Percentiles rank a stretch among this genome's conserved stretches.
These are phyloP conservation scores for Zoysia japonica DNA, from an alignment of 176 grass and related monocot genomes.

Conservation along the genomic window DNA sequence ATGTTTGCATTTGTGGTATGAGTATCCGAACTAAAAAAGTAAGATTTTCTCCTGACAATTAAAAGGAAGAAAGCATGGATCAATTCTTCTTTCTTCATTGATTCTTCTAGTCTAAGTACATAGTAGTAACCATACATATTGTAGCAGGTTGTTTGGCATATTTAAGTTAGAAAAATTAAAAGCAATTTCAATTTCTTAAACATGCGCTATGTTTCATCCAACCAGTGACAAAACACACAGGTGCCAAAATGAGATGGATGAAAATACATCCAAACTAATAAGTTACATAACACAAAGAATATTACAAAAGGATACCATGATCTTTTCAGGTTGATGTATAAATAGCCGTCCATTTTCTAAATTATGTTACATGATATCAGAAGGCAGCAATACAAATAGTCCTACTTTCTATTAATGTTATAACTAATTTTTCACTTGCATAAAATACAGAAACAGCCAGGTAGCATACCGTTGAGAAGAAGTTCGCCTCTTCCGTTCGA, in stretches of 20 bases:
- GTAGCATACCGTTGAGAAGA: slow-evolving; percentile 44
- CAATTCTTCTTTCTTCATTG: slow-evolving; percentile 25
- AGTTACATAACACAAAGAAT: background rate
- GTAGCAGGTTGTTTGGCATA: slow-evolving; percentile 3
- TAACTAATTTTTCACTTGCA: slow-evolving; percentile 4
- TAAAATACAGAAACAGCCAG: slow-evolving; percentile 28
- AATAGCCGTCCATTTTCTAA: slow-evolving; percentile 4
- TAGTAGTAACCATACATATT: background rate
- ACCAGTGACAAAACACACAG: slow-evolving; percentile 28
- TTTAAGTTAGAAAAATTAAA: slow-evolving; percentile 12
- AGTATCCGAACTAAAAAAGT: slow-evolving; percentile 13
- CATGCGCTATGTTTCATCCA: slow-evolving; percentile 10
- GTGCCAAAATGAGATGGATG: slow-evolving; percentile 24
- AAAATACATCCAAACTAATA: slow-evolving; percentile 18
- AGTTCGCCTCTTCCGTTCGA: slow-evolving; percentile 33
- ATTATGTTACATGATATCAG: background rate
- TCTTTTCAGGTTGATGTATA: background rate
- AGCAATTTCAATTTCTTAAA: slow-evolving; percentile 19
- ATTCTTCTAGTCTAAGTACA: slow-evolving; percentile 24
- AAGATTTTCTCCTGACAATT: slow-evolving; percentile 51
- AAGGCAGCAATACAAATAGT: slow-evolving; percentile 4
- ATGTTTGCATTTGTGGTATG: slow-evolving; percentile 8
- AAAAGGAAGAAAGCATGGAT: slow-evolving; percentile 35
- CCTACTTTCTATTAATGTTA: background rate
- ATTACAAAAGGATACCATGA: background rate